Conservation (phyloP, 2,329 filamentous ascomycete species). For the Calonectria multiphialidica region DNA sequence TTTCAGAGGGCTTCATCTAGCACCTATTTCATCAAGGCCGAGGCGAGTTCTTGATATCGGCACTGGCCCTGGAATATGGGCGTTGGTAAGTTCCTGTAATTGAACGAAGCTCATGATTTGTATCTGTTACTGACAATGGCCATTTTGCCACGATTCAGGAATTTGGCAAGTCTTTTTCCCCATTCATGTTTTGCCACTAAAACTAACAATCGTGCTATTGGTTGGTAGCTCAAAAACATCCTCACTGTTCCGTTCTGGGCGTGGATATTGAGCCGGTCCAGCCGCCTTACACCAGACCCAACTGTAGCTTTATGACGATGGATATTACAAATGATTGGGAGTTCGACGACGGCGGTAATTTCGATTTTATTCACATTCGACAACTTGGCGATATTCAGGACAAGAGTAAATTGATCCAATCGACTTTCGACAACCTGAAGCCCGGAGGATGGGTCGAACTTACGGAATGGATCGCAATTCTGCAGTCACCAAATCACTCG, state of each 20-base stretch:
- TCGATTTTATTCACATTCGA: not conserved
- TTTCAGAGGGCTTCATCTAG: slow-evolving; percentile 37
- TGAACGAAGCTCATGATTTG: not conserved
- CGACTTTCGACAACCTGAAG: slow-evolving; percentile 33
- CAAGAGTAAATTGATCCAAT: slow-evolving; percentile 23
- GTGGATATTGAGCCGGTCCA: slow-evolving; percentile 36
- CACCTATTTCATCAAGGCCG: slow-evolving; percentile 22
- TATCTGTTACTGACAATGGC: not conserved
- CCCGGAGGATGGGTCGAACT: slow-evolving; percentile 41
- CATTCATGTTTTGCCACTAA: not conserved
- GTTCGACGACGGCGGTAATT: not conserved
- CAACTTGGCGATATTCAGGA: not conserved
- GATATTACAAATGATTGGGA: not conserved
- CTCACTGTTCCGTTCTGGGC: slow-evolving; percentile 34
- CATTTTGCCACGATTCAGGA: not conserved
- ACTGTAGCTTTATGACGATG: slow-evolving; percentile 1
- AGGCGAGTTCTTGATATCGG: not conserved
- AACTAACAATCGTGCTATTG: not conserved
- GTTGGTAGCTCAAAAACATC: slow-evolving; percentile 33
- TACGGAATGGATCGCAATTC: slow-evolving; percentile 39
- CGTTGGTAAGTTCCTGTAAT: not conserved
- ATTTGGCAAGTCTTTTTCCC: not conserved
- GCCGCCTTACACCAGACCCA: slow-evolving; percentile 25
- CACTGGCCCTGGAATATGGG: slow-evolving; percentile 3
- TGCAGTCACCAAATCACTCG: slow-evolving; percentile 40